Evolutionary conservation across 2,329 filamentous ascomycete species (phyloP), one percentile per base, ranked within the genome.

Genomic region (Fusarium sp.): DNA sequence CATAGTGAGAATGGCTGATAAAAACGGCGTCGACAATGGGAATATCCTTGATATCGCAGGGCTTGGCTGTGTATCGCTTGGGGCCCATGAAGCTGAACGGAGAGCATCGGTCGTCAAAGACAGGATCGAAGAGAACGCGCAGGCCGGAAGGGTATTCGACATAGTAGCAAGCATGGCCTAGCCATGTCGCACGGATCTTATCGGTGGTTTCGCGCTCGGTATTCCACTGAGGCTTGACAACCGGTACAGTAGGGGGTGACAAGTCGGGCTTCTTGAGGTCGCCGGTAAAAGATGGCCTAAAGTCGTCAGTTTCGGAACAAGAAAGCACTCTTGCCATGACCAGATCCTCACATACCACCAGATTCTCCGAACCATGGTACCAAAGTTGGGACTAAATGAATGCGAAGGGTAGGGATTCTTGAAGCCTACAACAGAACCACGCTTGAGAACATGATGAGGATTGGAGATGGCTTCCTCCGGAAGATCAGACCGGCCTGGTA

Each of bases 131-230:
- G 5, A 98, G 86, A 5, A 97, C 93, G 54, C 95, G 89, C 52
- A 98, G 83, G 1, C 95, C 95, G 15, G 87, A 86, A 3, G 94
- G 93, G 73, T 94, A 97, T 78, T 97, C 95, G 70, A 97, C 88
- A 74, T 93, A 94, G 81, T 94, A 97, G 81, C 94, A 97, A 5
- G 95, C 94, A 77, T 98, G 95, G 34, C 95, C 95, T 4, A 98
- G 88, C 95, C 95, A 97, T 39, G 95, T 98, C 32, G 94, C 92
- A 53, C 94, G 89, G 23, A 98, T 85, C 39, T 86, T 83, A 19
- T 78, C 72, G 14, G 79, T 80, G 14, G 85, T 86, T 6, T 83
- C 78, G 54, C 92, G 87, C 15, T 81, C 81, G 2, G 87, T 78
- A 11, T 92, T 83, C 77, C 95, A 95, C 6, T 82, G 74, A 0